Evolutionary conservation across 805 yeast genomes (phyloP).

Genomic region (Candida qinlingensis): DNA sequence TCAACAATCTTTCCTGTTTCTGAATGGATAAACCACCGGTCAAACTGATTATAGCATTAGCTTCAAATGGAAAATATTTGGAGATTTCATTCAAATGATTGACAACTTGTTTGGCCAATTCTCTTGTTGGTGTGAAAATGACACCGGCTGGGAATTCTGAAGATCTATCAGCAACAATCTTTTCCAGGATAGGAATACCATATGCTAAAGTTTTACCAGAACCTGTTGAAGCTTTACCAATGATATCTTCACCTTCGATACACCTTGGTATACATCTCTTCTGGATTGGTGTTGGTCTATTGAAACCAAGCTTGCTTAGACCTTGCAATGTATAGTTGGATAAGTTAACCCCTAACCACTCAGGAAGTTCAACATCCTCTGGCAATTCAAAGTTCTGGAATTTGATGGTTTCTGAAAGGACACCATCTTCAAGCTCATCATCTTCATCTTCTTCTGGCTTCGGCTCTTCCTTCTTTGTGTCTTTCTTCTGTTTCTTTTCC

Average conservation of each 20-base stretch:
- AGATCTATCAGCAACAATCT: constrained; percentile 30
- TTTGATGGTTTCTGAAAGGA: constrained; percentile 22
- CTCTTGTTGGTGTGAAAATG: constrained; percentile 93
- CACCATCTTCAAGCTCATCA: constrained; percentile 10
- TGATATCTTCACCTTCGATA: constrained; percentile 67
- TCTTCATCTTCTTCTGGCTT: constrained; percentile 17
- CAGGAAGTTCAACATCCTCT: constrained; percentile 43
- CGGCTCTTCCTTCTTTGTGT: constrained; percentile 8
- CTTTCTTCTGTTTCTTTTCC: constrained; percentile 11
- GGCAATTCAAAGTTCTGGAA: constrained; percentile 30
- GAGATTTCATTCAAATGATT: constrained; percentile 63
- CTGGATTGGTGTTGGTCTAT: constrained; percentile 82
- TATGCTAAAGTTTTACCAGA: constrained; percentile 96
- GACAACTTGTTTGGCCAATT: constrained; percentile 89
- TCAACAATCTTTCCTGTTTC: constrained; percentile 78
- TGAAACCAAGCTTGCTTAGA: constrained; percentile 51
- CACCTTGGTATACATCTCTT: constrained; percentile 68
- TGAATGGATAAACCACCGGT: constrained; percentile 96
- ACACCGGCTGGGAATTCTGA: constrained; percentile 59
- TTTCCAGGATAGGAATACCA: constrained; percentile 86
- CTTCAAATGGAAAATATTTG: constrained; percentile 45
- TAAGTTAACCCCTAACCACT: constrained; percentile 48
- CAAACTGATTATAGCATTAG: constrained; percentile 60
- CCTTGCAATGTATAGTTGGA: constrained; percentile 59
- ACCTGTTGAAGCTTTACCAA: constrained; percentile 97